Evolutionary conservation across 2,329 filamentous ascomycete species (phyloP), one percentile per base, ranked within the genome.

Genomic region (Sporothrix protearum): DNA sequence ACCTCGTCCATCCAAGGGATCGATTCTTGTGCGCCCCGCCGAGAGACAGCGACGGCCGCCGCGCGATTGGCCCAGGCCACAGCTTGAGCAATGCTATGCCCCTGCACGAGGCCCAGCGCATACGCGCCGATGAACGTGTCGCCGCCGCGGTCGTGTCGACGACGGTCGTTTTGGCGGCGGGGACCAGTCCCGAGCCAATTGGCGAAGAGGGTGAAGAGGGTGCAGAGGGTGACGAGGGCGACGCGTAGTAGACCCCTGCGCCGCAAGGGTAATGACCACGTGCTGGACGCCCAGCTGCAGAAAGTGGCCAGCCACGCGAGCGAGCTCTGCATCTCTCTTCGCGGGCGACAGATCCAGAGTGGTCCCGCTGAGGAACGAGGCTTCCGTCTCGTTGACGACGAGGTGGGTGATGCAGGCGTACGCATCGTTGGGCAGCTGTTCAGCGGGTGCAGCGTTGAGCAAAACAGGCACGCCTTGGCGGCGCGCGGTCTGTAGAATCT

Each of bases 121-220:
- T 97, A 97, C 16, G 89, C 91, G 2, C 95, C 95, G 8, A 97
- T 92, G 81, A 97, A 97, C 0, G 95, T 97, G 79, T 98, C 95
- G 0, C 95, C 4, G 95, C 95, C 1, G 92, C 95, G 7, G 95
- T 98, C 0, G 95, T 98, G 79, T 98, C 95, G 3, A 97, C 88
- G 1, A 97, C 95, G 28, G 79, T 81, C 5, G 93, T 91, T 80
- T 92, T 91, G 73, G 87, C 84, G 0, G 92, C 93, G 1, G 82
- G 78, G 2, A 94, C 81, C 74, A 88, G 77, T 0, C 83, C 85
- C 69, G 82, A 82, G 57, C 76, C 76, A 36, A n/a, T n/a, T n/a
- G n/a, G n/a, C n/a, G n/a, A n/a, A n/a, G n/a, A n/a, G n/a, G n/a
- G n/a, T n/a, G n/a, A n/a, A n/a, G n/a, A n/a, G n/a, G n/a, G n/a